Conservation (phyloP, 306 rosid species). For the Urtica urens region DNA sequence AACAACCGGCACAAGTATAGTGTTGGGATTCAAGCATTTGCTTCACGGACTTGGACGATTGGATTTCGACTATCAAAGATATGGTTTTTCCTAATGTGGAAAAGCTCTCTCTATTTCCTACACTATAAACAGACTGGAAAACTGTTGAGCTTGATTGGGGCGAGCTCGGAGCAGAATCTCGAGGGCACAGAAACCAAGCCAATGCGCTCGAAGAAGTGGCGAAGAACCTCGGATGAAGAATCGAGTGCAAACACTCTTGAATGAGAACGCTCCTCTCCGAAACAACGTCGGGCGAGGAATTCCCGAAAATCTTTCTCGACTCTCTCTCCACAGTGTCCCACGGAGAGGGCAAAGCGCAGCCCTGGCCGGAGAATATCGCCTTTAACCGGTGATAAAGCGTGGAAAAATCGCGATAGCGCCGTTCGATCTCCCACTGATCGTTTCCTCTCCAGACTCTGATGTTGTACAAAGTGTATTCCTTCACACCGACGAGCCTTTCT, state of each 20-base stretch:
- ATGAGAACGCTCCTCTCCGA: conserved; percentile 83
- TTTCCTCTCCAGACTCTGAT: conserved; percentile 72
- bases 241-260: conserved; percentile 76
- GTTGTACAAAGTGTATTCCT: conserved; percentile 84
- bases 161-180: conserved; percentile 51
- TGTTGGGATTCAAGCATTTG: conserved; percentile 88
- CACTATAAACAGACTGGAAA: conserved; percentile 22
- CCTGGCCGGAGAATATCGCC: conserved; percentile 50
- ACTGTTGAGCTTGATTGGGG: conserved; percentile 25
- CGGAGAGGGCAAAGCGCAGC: conserved; percentile 71
- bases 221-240: conserved; percentile 45
- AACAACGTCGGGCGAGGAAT: conserved; percentile 82
- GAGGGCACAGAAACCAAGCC: conserved; percentile 74
- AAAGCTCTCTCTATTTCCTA: conserved; percentile 24
- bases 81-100: conserved; percentile 74
- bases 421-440: conserved; percentile 91
- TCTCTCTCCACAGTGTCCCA: conserved; percentile 81
- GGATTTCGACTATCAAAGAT: conserved; percentile 84
- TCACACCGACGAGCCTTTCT: conserved; percentile 96
- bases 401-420: conserved; percentile 80
- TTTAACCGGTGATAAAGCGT: conserved; percentile 60
- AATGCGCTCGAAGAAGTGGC: conserved; percentile 55
- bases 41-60: conserved; percentile 55
- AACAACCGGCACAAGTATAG: conserved; percentile 89
- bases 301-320: conserved; percentile 73